Evolutionary conservation across 2,329 filamentous ascomycete species (phyloP).

Genomic region (Achaetomium macrosporum): DNA sequence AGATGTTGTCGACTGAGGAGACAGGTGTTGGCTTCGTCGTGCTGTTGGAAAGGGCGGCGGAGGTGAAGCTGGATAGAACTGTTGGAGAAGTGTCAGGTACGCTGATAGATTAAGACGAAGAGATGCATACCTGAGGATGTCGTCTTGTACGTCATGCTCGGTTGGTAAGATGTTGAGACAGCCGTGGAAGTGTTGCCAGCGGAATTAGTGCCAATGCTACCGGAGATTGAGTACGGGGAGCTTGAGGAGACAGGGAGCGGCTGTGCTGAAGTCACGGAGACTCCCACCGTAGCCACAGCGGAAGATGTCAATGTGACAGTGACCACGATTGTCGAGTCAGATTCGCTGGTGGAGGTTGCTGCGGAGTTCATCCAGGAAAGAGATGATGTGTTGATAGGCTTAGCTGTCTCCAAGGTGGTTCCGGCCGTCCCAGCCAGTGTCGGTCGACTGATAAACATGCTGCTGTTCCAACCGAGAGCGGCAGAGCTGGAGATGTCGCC

Average conservation of each 20-base stretch:
- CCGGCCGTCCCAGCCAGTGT: neutral
- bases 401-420: conserved; percentile 2
- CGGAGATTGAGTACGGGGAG: neutral
- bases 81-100: neutral
- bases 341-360: neutral
- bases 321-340: neutral
- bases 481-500: neutral
- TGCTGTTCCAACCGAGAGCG: conserved; percentile 1
- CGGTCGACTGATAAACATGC: neutral
- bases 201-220: neutral
- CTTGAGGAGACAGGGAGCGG: neutral
- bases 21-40: neutral
- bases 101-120: neutral
- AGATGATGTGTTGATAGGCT: conserved; percentile 3
- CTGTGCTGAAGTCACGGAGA: neutral
- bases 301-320: conserved; percentile 12
- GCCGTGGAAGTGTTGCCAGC: neutral
- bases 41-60: neutral
- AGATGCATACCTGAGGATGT: neutral
- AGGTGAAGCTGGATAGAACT: neutral
- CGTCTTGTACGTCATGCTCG: conserved; percentile 13
- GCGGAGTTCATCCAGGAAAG: neutral
- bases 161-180: neutral
- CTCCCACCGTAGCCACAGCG: neutral
- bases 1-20: neutral